Evolutionary conservation across 2,329 filamentous ascomycete genomes (phyloP), one percentile per base, ranked within the genome.

Genomic region (Clonostachys rhizophaga): DNA sequence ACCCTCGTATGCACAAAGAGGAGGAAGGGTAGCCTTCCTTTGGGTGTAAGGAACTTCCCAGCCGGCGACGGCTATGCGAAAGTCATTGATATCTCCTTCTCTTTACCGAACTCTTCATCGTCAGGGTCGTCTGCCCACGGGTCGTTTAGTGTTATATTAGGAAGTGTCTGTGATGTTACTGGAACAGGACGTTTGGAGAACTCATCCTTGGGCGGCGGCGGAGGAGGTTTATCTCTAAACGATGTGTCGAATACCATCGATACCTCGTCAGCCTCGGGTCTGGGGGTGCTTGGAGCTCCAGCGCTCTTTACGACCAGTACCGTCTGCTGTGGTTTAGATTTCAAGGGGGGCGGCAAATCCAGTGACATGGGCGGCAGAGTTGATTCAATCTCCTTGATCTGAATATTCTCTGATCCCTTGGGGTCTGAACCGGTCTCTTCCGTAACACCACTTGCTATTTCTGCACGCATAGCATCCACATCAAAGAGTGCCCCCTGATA

Each of bases 331-430:
- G 24, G 9, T 30, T 30, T 30, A 14, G 59, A 52, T 12, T 58
- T 51, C n/a, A 68, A 62, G 2, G 63, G 52, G 2, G 66, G 58
- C 6, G 66, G 58, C 34, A 85, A 57, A 50, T 86, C 80, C 48
- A 96, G 78, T 63, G 90, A 94, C 79, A 96, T 95, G 0, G 91
- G 89, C 42, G 92, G 91, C 20, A 96, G 71, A 2, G 91, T 96
- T 44, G 87, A 91, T 65, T 94, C 80, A 49, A 96, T 80, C 68
- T 97, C 89, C 60, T 83, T 86, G 53, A 95, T 83, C 63, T 81
- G 74, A 42, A 84, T 55, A 47, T 77, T 67, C 40, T 71, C 67
- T 45, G 65, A 58, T 36, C 84, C 76, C 20, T 80, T 78, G 40
- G 76, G 75, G n/a, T 51, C 56, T 46, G 76, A 66, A 35, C 69